Base-by-base conservation (phyloP, 2,329 filamentous ascomycete species). In the Chalara sp. region DNA sequence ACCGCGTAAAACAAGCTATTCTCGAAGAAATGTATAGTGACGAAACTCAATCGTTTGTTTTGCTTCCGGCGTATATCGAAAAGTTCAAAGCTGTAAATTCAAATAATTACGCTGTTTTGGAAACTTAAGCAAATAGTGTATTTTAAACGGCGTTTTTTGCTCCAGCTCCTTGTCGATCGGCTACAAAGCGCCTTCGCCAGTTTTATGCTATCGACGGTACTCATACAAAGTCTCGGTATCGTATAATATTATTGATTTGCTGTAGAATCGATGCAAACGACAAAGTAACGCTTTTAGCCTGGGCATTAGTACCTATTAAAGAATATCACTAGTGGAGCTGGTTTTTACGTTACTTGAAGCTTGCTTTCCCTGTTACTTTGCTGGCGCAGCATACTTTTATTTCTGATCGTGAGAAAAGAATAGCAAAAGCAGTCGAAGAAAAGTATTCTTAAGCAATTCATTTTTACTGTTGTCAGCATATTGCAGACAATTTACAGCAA, bases 31-130 rank as follows among this genome's bases (percentile, higher is more conserved):
- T 47, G 35, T 8, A 39, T 6, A 28, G 45, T 29, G 31, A 47
- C n/a, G 45, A 47, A 28, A n/a, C 45, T 35, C 31, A 47, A n/a
- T 47, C 31, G 13, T 47, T 47, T 47, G 45, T 5, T 39, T 10
- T 21, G 5, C 37, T 47, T 39, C 45, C 21, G 29, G 45, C 31
- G n/a, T 39, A 47, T 39, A 47, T 44, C n/a, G 32, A 8, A n/a
- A 8, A 29, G 29, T 43, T 11, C 28, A 43, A 43, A n/a, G 3
- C 41, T n/a, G 41, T 29, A n/a, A 4, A 43, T 8, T 8, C 4
- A 29, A 29, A 43, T n/a, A 43, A 43, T 8, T 8, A 29, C 2
- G 13, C 8, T 29, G 8, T 8, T 8, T 29, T 21, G 8, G 8
- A 43, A 8, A 29, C 28, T 4, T 8, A 8, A n/a, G 2, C 8